Base-by-base conservation (phyloP, 257 asterid genomes). In the Solanum clarkiae region DNA sequence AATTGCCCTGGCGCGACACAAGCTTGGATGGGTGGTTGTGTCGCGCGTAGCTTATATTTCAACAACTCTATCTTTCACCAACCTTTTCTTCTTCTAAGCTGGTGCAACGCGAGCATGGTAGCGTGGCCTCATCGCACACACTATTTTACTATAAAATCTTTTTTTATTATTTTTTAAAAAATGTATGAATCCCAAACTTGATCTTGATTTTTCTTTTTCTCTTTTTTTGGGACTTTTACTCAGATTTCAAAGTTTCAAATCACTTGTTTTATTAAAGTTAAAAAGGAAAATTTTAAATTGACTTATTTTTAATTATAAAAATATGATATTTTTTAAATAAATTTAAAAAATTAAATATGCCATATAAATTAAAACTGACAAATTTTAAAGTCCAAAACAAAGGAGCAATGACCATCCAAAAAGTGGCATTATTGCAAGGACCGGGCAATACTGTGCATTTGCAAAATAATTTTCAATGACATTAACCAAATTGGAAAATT, bases 401-500 rank as follows among this genome's bases (percentile, higher is more conserved):
- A 44, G 36, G 40, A 74, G 80, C 56, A 20, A 22, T 22, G 81
- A 74, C 81, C 17, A 45, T 74, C 59, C 14, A 3, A 47, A 74
- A 47, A 7, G 22, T 74, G 20, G 60, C 53, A 59, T 72, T 79
- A 84, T 84, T 84, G 89, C 88, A 87, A 84, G 87, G 87, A 86
- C 72, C 74, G 75, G 82, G 62, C 81, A 85, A 87, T 57, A 74
- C 88, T 88, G 74, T 85, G 86, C 85, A 83, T 86, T 85, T 62
- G 81, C 85, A 86, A 83, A 85, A 83, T 86, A 72, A 56, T 83
- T 68, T 53, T 53, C 62, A 75, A 65, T 87, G 88, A 90, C 88
- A 85, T 86, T 80, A 84, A 86, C 22, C 22, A 6, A 32, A 66
- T 66, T 81, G 88, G 86, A 87, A 66, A 83, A 80, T 66, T 84